phyloP scores from a whole-genome alignment of 164 flowering plant genomes.

The Piper betle region DNA sequence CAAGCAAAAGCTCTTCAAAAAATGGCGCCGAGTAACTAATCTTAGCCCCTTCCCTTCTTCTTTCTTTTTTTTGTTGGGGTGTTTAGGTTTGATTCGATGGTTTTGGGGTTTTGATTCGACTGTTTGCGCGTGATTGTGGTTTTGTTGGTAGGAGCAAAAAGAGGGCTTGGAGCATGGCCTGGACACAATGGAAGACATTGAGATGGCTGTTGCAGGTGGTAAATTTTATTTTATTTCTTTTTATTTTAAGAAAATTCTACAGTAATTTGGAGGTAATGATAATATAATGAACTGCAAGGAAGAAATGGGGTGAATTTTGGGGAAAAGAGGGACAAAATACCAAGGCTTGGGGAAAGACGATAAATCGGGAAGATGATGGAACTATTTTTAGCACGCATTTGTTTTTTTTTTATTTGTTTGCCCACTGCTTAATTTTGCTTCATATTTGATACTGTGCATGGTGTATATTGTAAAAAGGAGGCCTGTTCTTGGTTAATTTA shows the following conservation, averaged over 20 bases:
- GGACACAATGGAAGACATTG: conserved; percentile 56
- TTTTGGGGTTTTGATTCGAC: not conserved
- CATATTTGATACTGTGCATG: no score
- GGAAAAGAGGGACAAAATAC: no score
- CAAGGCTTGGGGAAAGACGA: no score
- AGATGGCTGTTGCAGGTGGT: conserved; percentile 78
- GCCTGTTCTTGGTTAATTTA: no score
- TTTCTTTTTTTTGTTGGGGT: not conserved
- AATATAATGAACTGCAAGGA: not conserved
- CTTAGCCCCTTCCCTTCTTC: conserved; percentile 3
- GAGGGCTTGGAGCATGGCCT: conserved; percentile 56
- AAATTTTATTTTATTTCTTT: not conserved
- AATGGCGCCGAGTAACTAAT: conserved; percentile 59
- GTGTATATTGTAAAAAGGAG: no score
- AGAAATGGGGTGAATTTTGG: not conserved
- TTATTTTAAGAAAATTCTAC: not conserved
- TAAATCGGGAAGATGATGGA: no score
- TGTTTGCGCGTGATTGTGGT: not conserved
- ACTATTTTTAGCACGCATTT: no score
- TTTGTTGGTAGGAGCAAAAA: conserved; percentile 55
- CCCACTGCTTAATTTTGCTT: no score
- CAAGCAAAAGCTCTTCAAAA: conserved; percentile 69
- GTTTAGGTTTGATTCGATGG: not conserved
- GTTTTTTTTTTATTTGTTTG: no score
- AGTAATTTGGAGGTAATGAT: not conserved